These are phyloP conservation scores for Taiozyma sp. DNA, from an alignment of 1,139 yeast species.

Conservation along the genomic window DNA sequence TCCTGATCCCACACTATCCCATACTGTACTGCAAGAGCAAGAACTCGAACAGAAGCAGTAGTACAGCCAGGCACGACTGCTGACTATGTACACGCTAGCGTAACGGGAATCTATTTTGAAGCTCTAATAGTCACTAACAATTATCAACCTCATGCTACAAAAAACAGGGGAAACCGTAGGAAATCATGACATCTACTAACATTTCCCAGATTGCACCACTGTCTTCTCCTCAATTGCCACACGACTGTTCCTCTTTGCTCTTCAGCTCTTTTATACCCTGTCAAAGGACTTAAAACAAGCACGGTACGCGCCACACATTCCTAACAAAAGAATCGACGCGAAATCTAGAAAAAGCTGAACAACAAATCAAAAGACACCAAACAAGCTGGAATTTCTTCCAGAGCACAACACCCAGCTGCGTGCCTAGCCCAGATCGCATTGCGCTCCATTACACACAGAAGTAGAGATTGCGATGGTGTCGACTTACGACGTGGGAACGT, in stretches of 20 bases:
- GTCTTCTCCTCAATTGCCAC: not conserved
- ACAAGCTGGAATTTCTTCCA: not conserved
- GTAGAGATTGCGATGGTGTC: constrained; percentile 17
- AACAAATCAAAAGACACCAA: constrained; percentile 1
- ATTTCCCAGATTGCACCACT: not conserved
- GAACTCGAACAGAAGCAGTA: no score
- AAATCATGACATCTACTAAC: no score
- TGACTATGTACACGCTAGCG: no score
- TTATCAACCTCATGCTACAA: no score
- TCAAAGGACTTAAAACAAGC: not conserved
- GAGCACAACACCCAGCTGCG: not conserved
- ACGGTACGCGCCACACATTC: constrained; percentile 12
- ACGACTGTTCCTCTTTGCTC: not conserved
- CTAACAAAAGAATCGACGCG: constrained; percentile 5
- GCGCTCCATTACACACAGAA: not conserved
- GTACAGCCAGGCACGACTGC: no score
- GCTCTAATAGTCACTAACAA: no score
- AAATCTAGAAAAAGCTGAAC: constrained; percentile 5
- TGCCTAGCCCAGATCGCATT: not conserved
- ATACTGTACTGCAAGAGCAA: no score
- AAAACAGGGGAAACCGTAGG: not conserved
- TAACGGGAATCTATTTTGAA: no score
- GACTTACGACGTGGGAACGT: constrained; percentile 27
- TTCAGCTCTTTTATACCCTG: not conserved
- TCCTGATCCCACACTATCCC: no score